A percentile compares a stretch with the other conserved stretches of the same genome.
phyloP scores from a whole-genome alignment of 2,329 filamentous ascomycete genomes.

The Epichloe sylvatica region DNA sequence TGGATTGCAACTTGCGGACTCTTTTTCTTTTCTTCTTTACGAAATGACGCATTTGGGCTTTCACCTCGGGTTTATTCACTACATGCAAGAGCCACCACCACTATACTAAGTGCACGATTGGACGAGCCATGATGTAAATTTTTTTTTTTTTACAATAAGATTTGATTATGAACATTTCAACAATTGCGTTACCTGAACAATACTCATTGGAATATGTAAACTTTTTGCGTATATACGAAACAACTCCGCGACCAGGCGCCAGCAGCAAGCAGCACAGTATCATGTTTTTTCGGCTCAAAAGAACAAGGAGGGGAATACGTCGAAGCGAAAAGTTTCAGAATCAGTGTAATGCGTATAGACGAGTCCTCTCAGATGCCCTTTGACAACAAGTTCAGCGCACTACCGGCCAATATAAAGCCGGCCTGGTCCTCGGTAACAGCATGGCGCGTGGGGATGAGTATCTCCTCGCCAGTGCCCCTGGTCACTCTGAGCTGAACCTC shows the following conservation, averaged over 20 bases:
- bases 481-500: slow-evolving; percentile 58
- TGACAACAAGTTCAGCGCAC: slow-evolving; percentile 80
- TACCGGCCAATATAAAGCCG: slow-evolving; percentile 82
- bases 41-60: not conserved
- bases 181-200: too few species aligned
- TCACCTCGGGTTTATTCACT: not conserved
- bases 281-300: too few species aligned
- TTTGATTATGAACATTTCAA: too few species aligned
- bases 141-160: too few species aligned
- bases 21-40: not conserved
- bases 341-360: too few species aligned
- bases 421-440: slow-evolving; percentile 83
- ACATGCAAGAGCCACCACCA: too few species aligned
- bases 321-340: too few species aligned
- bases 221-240: too few species aligned
- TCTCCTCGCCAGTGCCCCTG: slow-evolving; percentile 45
- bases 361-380: slow-evolving; percentile 25
- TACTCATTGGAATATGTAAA: too few species aligned
- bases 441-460: slow-evolving; percentile 67
- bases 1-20: not conserved
- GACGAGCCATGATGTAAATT: not conserved
- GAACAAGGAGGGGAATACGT: too few species aligned
- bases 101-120: not conserved
- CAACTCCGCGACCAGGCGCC: too few species aligned
- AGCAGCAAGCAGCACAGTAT: too few species aligned